Base-by-base conservation (phyloP, 179 eudicot species). In the Carnegiea gigantea region DNA sequence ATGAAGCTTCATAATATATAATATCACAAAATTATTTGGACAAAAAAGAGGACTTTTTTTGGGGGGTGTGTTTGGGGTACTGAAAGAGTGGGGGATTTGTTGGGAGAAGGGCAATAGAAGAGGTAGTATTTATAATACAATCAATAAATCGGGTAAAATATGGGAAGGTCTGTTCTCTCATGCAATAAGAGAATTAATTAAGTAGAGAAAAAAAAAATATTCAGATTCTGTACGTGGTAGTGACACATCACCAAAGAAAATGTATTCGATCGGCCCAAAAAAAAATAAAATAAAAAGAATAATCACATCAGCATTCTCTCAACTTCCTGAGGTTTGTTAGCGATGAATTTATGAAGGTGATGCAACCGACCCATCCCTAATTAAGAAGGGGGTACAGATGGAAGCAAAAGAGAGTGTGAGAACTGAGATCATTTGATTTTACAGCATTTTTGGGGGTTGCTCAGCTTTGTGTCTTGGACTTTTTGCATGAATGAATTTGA, bases 1-100 rank as follows among this genome's bases (percentile, higher is more conserved):
- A 72, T 48, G 86, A 4, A 86, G 72, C 83, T 77, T 84, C 89
- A 86, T 86, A 14, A 18, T 20, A 18, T 15, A 1, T 11, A 1
- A 15, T 15, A 14, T n/a, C 13, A 3, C 28, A 23, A n/a, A 4
- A 62, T 62, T 10, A n/a, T 10, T n/a, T 62, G 8, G 9, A 51
- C 17, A 51, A 51, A 51, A 17, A 49, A 49, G 53, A 51, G 57
- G 57, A 9, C 3, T 11, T 14, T 51, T 51, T 10, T 51, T 11
- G 13, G 1, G 7, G 9, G 15, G 26, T 72, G 59, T 33, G 18
- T n/a, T 20, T 57, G 44, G 53, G 43, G 3, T 28, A 28, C 30
- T 12, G 51, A 7, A 5, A 46, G 36, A 73, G 57, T 0, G 18
- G 10, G 24, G 14, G 8, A n/a, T 26, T 26, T 62, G 10, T 65